phyloP scores from a whole-genome alignment of 2,329 filamentous ascomycete species.

The Talaromyces rugulosus region DNA sequence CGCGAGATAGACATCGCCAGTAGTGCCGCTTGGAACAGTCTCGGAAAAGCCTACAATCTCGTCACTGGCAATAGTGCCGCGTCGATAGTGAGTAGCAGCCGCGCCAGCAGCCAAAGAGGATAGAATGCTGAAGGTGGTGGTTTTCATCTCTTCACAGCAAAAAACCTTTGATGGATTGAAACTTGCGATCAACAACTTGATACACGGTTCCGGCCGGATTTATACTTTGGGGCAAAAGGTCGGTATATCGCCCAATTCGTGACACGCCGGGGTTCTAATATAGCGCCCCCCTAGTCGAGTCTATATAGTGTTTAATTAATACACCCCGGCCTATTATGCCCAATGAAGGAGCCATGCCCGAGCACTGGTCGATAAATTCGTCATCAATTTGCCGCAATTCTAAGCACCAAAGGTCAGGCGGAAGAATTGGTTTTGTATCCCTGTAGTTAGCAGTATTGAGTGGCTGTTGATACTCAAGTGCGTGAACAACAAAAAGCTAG shows the following conservation, averaged over 20 bases:
- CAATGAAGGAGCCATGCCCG: background rate
- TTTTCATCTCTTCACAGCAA: background rate
- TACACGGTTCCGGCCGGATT: background rate
- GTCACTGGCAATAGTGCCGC: constrained; percentile 43
- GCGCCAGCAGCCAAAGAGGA: background rate
- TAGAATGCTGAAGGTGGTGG: background rate
- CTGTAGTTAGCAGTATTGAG: background rate
- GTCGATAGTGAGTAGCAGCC: constrained; percentile 14
- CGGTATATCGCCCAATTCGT: background rate
- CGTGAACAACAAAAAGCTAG: background rate
- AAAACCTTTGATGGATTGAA: background rate
- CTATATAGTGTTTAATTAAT: background rate
- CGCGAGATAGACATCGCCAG: constrained; percentile 49
- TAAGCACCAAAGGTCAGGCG: background rate
- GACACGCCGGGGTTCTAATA: background rate
- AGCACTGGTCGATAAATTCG: background rate
- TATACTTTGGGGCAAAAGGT: background rate
- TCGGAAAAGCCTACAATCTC: constrained; percentile 52
- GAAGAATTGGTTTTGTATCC: background rate
- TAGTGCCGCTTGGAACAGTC: constrained; percentile 46
- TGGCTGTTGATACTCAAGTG: background rate
- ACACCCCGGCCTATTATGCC: background rate
- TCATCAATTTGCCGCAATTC: background rate
- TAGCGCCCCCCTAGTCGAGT: background rate
- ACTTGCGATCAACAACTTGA: background rate